phyloP scores from a whole-genome alignment of 2,329 filamentous ascomycete species.

The Colletotrichum paranaense region DNA sequence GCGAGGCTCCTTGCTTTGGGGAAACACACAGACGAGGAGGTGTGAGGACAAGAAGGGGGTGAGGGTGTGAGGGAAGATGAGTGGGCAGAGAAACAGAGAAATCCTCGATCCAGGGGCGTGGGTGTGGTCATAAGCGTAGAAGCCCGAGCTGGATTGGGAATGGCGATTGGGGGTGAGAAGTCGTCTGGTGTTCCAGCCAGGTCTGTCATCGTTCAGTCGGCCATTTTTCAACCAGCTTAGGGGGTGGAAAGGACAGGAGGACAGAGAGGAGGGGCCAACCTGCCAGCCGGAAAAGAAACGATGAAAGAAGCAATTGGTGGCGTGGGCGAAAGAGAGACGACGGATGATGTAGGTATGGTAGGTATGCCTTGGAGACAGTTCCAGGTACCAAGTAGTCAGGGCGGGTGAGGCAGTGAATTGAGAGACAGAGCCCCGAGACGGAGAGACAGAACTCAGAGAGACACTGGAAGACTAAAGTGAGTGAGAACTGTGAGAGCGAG shows the following conservation, averaged over 20 bases:
- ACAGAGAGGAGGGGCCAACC: neutral
- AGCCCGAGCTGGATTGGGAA: constrained; percentile 14
- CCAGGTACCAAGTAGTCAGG: neutral
- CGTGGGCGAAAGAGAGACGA: constrained; percentile 25
- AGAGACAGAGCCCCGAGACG: constrained; percentile 3
- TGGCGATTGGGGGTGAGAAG: constrained; percentile 9
- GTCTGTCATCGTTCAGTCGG: constrained; percentile 31
- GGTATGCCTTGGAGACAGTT: neutral
- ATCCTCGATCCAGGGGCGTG: neutral
- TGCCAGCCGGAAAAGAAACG: constrained; percentile 33
- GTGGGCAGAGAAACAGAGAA: constrained; percentile 9
- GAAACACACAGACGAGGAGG: constrained; percentile 29
- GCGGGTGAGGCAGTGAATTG: constrained; percentile 1
- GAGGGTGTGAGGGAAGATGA: constrained; percentile 18
- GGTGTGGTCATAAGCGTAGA: constrained; percentile 16
- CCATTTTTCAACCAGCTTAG: constrained; percentile 21
- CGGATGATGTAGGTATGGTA: constrained; percentile 6
- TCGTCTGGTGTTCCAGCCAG: constrained; percentile 28
- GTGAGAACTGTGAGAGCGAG: neutral
- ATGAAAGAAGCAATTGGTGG: constrained; percentile 31
- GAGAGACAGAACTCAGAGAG: constrained; percentile 8
- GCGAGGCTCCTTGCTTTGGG: constrained; percentile 32
- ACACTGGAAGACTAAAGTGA: neutral
- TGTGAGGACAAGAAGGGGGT: constrained; percentile 25
- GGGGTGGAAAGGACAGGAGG: neutral